Base-by-base conservation (phyloP, 495 filamentous ascomycete genomes). In the Aspergillus hancockii region DNA sequence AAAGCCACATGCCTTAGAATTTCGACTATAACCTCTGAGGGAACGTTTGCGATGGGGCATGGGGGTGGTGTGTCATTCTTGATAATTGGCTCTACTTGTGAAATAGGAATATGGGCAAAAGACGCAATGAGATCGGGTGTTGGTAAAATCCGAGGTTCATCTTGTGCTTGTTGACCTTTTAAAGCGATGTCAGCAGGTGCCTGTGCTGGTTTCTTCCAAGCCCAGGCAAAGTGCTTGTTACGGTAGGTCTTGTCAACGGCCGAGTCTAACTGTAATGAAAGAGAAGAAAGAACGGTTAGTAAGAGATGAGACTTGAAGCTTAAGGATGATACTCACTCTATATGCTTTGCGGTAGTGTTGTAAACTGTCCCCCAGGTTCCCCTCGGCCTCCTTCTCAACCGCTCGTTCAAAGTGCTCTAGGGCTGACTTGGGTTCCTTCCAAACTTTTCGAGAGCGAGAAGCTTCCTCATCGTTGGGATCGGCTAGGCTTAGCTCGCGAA, bases 401-500 rank as follows among this genome's bases (percentile, higher is more conserved):
- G 93, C 95, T 70, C 83, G 82, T 70, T 98, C 94, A 66, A 95
- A 98, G 70, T 97, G 90, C 66, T 97, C 94, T 40, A 98, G 73
- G 4, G 94, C 94, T 8, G 92, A 90, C 22, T 75, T 75, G 13
- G 89, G 91, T 63, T 91, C 88, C 31, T 72, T 59, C 22, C 59
- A 62, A 0, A 63, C 46, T 21, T 56, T 47, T 60, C 60, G 51
- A 38, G 66, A 49, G 54, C 70, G 52, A 64, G 76, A 65, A 55
- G 40, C 67, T 57, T 72, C 74, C 34, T 71, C 73, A 47, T 75
- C 69, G 3, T 28, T 28, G 5, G 64, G 54, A n/a, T 57, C 46
- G 38, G 66, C 56, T 21, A 75, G 19, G 47, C 61, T 71, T 57
- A 80, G 59, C 19, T 71, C 57, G 8, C 69, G 69, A 8, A 78